phyloP scores from a whole-genome alignment of 2,329 filamentous ascomycete genomes.

The Colletotrichum sp. region DNA sequence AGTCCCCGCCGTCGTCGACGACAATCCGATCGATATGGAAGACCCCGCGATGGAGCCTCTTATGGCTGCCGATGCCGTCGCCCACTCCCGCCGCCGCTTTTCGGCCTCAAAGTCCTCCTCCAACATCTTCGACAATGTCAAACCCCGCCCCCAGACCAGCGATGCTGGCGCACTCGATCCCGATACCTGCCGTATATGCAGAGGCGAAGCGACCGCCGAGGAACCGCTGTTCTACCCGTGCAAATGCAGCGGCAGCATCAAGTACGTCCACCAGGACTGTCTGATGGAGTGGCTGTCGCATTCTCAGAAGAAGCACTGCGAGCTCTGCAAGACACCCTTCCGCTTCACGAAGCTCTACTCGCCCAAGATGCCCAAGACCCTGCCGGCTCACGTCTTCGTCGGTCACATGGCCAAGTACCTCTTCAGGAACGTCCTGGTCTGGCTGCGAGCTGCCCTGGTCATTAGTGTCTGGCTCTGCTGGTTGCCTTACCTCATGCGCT shows the following conservation, averaged over 20 bases:
- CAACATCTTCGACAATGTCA: not conserved
- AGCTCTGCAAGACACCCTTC: slow-evolving; percentile 98
- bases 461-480: slow-evolving; percentile 86
- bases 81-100: slow-evolving; percentile 30
- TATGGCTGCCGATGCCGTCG: slow-evolving; percentile 28
- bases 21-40: slow-evolving; percentile 25
- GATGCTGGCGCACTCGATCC: slow-evolving; percentile 47
- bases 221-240: slow-evolving; percentile 97
- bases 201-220: slow-evolving; percentile 80
- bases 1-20: not conserved
- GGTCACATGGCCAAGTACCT: slow-evolving; percentile 79
- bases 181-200: slow-evolving; percentile 96
- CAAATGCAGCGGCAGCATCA: slow-evolving; percentile 99
- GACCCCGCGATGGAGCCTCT: slow-evolving; percentile 28
- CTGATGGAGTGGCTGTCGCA: slow-evolving; percentile 99
- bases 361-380: slow-evolving; percentile 85
- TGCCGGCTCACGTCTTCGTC: slow-evolving; percentile 83
- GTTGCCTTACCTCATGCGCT: slow-evolving; percentile 89
- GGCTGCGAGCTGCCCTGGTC: slow-evolving; percentile 80
- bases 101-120: slow-evolving; percentile 12
- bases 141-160: slow-evolving; percentile 5
- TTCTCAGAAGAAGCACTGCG: slow-evolving; percentile 99
- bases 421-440: slow-evolving; percentile 73
- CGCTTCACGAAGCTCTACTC: slow-evolving; percentile 98
- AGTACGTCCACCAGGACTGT: slow-evolving; percentile 97